Evolutionary conservation across 495 filamentous ascomycete species (phyloP).

Genomic region (Podospora conica): DNA sequence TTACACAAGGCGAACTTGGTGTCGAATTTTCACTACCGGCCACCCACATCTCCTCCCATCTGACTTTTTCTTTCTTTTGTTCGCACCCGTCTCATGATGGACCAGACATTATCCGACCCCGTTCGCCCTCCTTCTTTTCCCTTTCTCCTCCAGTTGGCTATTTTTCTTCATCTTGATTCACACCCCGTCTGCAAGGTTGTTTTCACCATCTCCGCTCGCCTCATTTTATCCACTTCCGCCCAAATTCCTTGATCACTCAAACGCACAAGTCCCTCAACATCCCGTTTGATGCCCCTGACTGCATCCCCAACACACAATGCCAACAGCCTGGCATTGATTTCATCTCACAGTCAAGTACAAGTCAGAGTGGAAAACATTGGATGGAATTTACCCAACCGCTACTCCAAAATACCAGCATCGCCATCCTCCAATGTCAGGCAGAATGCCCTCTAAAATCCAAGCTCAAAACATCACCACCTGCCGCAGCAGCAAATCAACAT

Average conservation of each 20-base stretch:
- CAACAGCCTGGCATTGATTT: not conserved
- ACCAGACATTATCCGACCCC: not conserved
- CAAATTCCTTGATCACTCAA: not conserved
- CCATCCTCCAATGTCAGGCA: not conserved
- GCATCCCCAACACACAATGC: not conserved
- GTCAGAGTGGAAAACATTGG: not conserved
- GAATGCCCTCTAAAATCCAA: not conserved
- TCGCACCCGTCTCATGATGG: not conserved
- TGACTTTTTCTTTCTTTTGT: not conserved
- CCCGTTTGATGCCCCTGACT: no score
- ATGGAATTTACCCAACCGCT: not conserved
- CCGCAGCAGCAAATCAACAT: no score
- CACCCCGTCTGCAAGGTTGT: not conserved
- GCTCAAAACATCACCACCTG: not conserved
- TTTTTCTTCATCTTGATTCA: not conserved
- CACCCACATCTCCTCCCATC: not conserved
- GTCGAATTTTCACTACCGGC: not conserved
- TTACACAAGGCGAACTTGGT: not conserved
- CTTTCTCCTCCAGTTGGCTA: not conserved
- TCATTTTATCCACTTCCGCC: not conserved
- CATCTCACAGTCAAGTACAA: not conserved
- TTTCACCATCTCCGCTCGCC: not conserved
- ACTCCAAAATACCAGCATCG: not conserved
- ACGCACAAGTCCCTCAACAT: no score
- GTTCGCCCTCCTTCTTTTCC: no score